Evolutionary conservation across 768 basidiomycete species (phyloP), one percentile per base, ranked within the genome.

Genomic region (Gymnopilus junonius): DNA sequence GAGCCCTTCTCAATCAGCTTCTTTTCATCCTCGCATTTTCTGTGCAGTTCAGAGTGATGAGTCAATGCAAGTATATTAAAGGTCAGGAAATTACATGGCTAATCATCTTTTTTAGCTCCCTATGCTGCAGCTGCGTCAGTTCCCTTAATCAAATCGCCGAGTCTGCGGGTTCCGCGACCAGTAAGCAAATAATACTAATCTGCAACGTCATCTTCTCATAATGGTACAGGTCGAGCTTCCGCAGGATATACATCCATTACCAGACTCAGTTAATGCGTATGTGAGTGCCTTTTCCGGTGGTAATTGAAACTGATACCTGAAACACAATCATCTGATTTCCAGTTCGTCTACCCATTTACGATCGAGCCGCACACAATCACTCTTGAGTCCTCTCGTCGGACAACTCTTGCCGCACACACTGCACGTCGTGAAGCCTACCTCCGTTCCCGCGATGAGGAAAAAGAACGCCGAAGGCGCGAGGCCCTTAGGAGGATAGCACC

Each of bases 261-360:
- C 97, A 4, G 93, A 95, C 25, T 92, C 91, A 35, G 89, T 99
- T 4, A 88, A 87, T 1, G 86, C 93, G 65, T 99, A 99, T 73
- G 97, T 96, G 55, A 69, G 77, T 67, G 31, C 17, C 31, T 27
- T 23, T 15, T n/a, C 11, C 2, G 45, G 31, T 42, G 14, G 51
- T 39, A 57, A 55, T 39, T 32, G 39, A 14, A 10, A 34, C 25
- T 34, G 43, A 31, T 45, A 23, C 63, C 40, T 42, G 57, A 56
- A 29, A 65, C 50, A 55, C 55, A 11, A n/a, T 58, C 45, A 15
- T 35, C 43, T 31, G 37, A 20, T 20, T 8, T 21, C 5, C 73
- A 99, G 96, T 97, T 98, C 70, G 97, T 93, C 43, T 99, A 98
- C 71, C 96, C 97, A 1, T 98, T 94, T 81, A 91, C 95, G 3